A percentile compares a stretch with the other conserved stretches of the same genome.
These are phyloP conservation scores for Pleurotus platypus DNA, from an alignment of 768 basidiomycete genomes.

Conservation along the genomic window DNA sequence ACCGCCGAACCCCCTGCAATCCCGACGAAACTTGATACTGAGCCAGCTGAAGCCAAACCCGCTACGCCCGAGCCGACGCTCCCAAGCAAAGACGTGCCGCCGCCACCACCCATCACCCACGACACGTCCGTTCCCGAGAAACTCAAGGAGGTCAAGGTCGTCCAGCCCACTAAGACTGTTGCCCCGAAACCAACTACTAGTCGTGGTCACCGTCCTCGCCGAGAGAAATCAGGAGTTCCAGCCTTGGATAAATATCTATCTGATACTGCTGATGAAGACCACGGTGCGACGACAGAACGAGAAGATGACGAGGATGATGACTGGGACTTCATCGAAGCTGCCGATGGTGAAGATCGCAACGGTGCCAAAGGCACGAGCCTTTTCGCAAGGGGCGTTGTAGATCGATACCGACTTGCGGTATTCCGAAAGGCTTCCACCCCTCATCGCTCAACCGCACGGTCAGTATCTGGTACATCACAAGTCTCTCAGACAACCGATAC, in stretches of 20 bases:
- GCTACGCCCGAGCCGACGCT: background rate
- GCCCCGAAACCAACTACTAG: conserved; percentile 17
- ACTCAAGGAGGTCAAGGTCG: conserved; percentile 21
- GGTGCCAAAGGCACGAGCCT: conserved; percentile 77
- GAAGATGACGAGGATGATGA: conserved; percentile 75
- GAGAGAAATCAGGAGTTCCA: conserved; percentile 81
- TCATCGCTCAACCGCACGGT: conserved; percentile 39
- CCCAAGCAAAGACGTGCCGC: background rate
- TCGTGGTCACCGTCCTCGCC: conserved; percentile 37
- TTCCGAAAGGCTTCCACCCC: conserved; percentile 82
- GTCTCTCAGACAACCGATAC: conserved; percentile 43
- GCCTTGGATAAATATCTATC: conserved; percentile 74
- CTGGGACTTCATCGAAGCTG: conserved; percentile 88
- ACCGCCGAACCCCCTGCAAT: conserved; percentile 15
- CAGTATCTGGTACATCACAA: conserved; percentile 57
- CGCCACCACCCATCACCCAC: background rate
- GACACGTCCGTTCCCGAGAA: conserved; percentile 22
- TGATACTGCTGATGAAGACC: conserved; percentile 49
- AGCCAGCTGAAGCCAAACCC: background rate
- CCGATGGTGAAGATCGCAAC: conserved; percentile 79
- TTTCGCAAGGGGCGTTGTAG: conserved; percentile 89
- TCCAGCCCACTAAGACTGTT: conserved; percentile 18
- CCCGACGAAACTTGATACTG: background rate
- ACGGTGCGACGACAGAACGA: conserved; percentile 35
- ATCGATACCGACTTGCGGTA: conserved; percentile 80